phyloP scores from a whole-genome alignment of 176 grass and related monocot species.

The Leersia perrieri region DNA sequence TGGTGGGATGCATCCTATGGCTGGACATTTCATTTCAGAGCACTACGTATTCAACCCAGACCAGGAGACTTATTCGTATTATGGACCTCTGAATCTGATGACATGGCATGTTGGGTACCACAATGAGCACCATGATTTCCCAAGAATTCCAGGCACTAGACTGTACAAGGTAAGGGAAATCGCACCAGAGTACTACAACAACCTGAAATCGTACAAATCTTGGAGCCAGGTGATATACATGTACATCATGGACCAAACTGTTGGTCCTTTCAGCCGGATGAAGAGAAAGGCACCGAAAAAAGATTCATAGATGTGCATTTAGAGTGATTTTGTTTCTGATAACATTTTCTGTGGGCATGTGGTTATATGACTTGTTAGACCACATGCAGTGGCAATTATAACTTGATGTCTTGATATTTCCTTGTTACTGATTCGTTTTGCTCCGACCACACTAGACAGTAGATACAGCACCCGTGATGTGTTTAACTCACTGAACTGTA shows the following conservation, averaged over 20 bases:
- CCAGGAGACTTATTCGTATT: slow-evolving; percentile 96
- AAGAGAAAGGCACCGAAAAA: slow-evolving; percentile 79
- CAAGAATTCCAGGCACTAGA: slow-evolving; percentile 71
- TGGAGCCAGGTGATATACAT: slow-evolving; percentile 99
- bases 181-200: slow-evolving; percentile 76
- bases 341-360: neutral
- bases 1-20: slow-evolving; percentile 96
- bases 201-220: slow-evolving; percentile 60
- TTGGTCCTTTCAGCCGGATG: slow-evolving; percentile 90
- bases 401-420: neutral
- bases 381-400: neutral
- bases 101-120: slow-evolving; percentile 92
- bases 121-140: slow-evolving; percentile 98
- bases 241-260: slow-evolving; percentile 79
- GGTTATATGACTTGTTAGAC: neutral
- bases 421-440: neutral
- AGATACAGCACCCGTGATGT: neutral
- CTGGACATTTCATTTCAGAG: slow-evolving; percentile 93
- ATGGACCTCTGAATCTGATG: slow-evolving; percentile 88
- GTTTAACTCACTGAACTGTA: neutral
- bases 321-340: neutral
- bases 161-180: slow-evolving; percentile 89
- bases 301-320: slow-evolving; percentile 33
- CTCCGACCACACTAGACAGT: neutral
- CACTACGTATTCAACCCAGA: slow-evolving; percentile 81